These are phyloP conservation scores for Lipomyces lipofer DNA, from an alignment of 805 yeast genomes.

Conservation along the genomic window DNA sequence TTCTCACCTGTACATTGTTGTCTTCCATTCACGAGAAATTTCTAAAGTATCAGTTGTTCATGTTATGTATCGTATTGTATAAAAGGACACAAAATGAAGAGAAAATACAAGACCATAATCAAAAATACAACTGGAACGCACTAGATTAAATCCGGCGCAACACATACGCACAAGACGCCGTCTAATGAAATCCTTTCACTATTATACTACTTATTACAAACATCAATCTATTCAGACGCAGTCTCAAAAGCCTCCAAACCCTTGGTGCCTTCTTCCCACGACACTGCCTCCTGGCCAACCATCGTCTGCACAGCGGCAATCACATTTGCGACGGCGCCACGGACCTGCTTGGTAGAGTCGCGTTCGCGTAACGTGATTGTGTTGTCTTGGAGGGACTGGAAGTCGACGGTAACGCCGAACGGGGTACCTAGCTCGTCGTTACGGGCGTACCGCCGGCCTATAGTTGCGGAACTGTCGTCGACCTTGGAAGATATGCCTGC, in stretches of 20 bases:
- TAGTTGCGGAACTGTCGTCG: slow-evolving; percentile 95
- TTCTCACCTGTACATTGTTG: too few species aligned
- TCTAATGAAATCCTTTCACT: too few species aligned
- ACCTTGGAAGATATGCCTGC: slow-evolving; percentile 91
- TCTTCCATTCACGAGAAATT: too few species aligned
- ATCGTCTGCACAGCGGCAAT: slow-evolving; percentile 69
- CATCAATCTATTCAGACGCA: slow-evolving; percentile 19
- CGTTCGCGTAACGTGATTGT: slow-evolving; percentile 95
- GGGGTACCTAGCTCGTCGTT: slow-evolving; percentile 99
- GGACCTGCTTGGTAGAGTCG: slow-evolving; percentile 93
- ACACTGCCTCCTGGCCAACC: slow-evolving; percentile 61
- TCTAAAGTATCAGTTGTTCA: too few species aligned
- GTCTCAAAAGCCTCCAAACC: slow-evolving; percentile 70
- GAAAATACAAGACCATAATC: too few species aligned
- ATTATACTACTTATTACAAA: too few species aligned
- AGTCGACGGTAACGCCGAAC: slow-evolving; percentile 95
- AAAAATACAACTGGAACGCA: too few species aligned
- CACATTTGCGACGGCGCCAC: slow-evolving; percentile 79
- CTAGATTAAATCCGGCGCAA: too few species aligned
- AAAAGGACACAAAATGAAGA: too few species aligned
- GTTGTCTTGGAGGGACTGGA: slow-evolving; percentile 83
- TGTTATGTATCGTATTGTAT: too few species aligned
- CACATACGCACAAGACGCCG: too few species aligned
- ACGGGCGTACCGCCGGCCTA: slow-evolving; percentile 97
- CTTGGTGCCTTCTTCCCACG: slow-evolving; percentile 87